phyloP scores from a whole-genome alignment of 108 stramenopile genomes.

The Craspedostauros australis region DNA sequence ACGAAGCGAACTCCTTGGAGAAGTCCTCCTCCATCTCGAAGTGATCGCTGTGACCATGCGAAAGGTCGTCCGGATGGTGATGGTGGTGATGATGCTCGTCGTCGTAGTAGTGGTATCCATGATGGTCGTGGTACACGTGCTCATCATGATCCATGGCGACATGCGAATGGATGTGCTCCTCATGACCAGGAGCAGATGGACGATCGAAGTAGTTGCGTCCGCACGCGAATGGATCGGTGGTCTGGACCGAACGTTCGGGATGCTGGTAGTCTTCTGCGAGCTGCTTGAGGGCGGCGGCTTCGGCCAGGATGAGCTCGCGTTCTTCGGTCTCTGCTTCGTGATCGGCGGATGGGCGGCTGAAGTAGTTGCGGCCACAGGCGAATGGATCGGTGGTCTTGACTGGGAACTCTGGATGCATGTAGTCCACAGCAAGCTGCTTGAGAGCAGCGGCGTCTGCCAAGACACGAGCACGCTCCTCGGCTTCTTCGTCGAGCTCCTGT shows the following conservation, averaged over 20 bases:
- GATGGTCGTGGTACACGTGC: constrained; percentile 4
- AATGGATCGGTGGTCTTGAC: constrained; percentile 21
- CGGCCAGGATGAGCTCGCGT: constrained; percentile 34
- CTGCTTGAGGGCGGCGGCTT: constrained; percentile 45
- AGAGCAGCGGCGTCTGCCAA: constrained; percentile 37
- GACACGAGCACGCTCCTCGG: constrained; percentile 33
- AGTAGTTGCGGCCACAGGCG: constrained; percentile 57
- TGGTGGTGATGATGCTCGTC: constrained; percentile 12
- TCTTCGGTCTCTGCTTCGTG: constrained; percentile 26
- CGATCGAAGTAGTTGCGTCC: constrained; percentile 66
- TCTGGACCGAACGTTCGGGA: constrained; percentile 47
- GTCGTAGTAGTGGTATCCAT: constrained; percentile 6
- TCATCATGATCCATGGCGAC: not conserved
- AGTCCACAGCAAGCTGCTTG: constrained; percentile 50
- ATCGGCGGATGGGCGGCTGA: constrained; percentile 58
- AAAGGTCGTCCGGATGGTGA: constrained; percentile 8
- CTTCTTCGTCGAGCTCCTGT: constrained; percentile 26
- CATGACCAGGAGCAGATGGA: constrained; percentile 25
- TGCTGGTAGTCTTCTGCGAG: constrained; percentile 42
- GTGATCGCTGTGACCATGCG: constrained; percentile 29
- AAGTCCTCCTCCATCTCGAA: constrained; percentile 49
- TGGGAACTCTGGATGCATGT: constrained; percentile 54
- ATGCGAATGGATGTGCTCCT: constrained; percentile 22
- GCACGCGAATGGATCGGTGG: constrained; percentile 18
- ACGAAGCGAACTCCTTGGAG: constrained; percentile 23